A percentile compares a stretch with the other conserved stretches of the same genome.
These are phyloP conservation scores for Eimeria necatrix DNA, from an alignment of 169 alveolate species.

Conservation along the genomic window DNA sequence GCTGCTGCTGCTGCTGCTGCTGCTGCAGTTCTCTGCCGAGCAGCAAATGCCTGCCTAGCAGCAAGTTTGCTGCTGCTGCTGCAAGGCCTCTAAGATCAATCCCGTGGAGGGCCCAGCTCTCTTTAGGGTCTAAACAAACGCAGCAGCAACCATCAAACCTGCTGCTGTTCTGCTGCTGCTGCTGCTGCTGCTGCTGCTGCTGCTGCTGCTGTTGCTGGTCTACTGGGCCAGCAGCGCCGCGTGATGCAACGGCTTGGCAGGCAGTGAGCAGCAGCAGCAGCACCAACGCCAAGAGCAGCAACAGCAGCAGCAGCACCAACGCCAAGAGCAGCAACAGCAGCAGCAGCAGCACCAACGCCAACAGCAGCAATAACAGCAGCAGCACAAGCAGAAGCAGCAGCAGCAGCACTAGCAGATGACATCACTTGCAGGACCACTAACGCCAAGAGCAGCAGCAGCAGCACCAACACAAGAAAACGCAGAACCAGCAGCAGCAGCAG, in stretches of 20 bases:
- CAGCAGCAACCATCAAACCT: not conserved
- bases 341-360: too few species aligned
- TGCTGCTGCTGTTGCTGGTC: not conserved
- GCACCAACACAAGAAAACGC: not conserved
- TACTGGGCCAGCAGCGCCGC: too few species aligned
- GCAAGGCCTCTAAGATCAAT: constrained; percentile 18
- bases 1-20: constrained; percentile 37
- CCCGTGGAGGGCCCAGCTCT: constrained; percentile 46
- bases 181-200: not conserved
- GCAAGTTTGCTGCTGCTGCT: constrained; percentile 13
- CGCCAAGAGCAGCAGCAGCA: not conserved
- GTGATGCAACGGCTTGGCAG: too few species aligned
- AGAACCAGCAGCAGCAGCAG: not conserved
- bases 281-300: too few species aligned
- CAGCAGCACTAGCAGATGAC: too few species aligned
- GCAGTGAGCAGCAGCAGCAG: too few species aligned
- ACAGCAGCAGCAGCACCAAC: too few species aligned
- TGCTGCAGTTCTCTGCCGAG: not conserved
- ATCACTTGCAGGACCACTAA: too few species aligned
- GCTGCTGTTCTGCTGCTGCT: constrained; percentile 43
- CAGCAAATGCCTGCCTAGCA: constrained; percentile 35
- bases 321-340: too few species aligned
- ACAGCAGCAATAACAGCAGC: not conserved
- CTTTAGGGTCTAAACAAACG: not conserved
- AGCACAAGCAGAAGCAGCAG: not conserved